phyloP scores from a whole-genome alignment of 2,329 filamentous ascomycete species.

The Fusarium sp. region DNA sequence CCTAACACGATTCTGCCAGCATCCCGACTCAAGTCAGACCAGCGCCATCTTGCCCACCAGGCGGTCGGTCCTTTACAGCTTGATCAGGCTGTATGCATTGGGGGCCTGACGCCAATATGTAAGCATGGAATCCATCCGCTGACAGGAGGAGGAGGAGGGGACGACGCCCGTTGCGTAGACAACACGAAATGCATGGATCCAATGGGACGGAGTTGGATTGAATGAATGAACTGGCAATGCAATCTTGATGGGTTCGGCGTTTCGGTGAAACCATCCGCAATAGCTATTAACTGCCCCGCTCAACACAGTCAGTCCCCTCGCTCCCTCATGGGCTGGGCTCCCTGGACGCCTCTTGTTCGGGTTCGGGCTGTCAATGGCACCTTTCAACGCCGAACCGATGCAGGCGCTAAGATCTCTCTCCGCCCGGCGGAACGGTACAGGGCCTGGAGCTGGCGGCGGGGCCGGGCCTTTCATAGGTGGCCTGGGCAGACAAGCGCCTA shows the following conservation, averaged over 20 bases:
- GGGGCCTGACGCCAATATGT: conserved; percentile 17
- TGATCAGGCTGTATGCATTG: not conserved
- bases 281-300: conserved; percentile 1
- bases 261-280: conserved; percentile 19
- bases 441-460: conserved; percentile 11
- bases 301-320: not conserved
- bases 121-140: not conserved
- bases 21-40: not conserved
- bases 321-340: not conserved
- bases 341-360: not conserved
- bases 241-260: conserved; percentile 18
- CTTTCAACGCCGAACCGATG: not conserved
- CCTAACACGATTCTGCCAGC: conserved; percentile 14
- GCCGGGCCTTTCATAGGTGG: not conserved
- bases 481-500: conserved; percentile 34
- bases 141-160: not conserved
- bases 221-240: not conserved
- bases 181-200: not conserved
- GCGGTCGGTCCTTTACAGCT: not conserved
- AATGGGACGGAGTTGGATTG: not conserved
- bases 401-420: conserved; percentile 31
- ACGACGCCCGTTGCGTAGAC: conserved; percentile 26
- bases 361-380: conserved; percentile 14
- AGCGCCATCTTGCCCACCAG: not conserved
- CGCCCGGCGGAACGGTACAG: conserved; percentile 19